Conservation (phyloP, 2,329 filamentous ascomycete genomes). For the Stachybotrys elegans region DNA sequence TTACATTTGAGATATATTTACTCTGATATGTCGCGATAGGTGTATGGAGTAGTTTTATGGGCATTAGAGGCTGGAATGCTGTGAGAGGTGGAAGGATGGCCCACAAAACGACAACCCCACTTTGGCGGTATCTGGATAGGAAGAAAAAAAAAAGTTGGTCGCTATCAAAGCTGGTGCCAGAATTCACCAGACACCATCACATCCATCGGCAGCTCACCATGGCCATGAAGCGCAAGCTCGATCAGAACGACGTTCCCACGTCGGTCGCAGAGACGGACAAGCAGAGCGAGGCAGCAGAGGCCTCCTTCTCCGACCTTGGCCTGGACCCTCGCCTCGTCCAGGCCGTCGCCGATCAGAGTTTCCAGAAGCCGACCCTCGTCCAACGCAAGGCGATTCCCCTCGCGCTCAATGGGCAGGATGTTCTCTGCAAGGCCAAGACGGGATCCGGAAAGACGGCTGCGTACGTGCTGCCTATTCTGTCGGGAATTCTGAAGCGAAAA, state of each 20-base stretch:
- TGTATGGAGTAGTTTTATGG: too few relatives aligned
- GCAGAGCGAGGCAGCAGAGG: constrained; percentile 23
- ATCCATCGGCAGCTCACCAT: too few relatives aligned
- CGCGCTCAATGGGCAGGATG: constrained; percentile 80
- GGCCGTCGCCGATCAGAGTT: constrained; percentile 78
- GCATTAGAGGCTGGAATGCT: too few relatives aligned
- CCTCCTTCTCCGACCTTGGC: constrained; percentile 69
- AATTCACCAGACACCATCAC: too few relatives aligned
- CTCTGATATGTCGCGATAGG: too few relatives aligned
- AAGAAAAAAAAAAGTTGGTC: too few relatives aligned
- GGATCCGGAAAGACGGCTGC: constrained; percentile 98
- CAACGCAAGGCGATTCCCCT: constrained; percentile 85
- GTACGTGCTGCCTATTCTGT: constrained; percentile 84
- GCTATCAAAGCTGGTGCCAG: too few relatives aligned
- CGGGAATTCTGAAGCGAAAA: constrained; percentile 77
- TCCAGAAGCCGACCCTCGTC: constrained; percentile 80
- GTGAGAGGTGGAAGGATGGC: too few relatives aligned
- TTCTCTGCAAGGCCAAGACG: constrained; percentile 88
- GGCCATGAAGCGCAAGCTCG: constrained; percentile 53
- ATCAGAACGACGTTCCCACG: constrained; percentile 47
- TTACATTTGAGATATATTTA: too few relatives aligned
- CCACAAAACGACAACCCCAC: too few relatives aligned
- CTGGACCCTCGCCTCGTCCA: constrained; percentile 84
- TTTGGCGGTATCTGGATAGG: too few relatives aligned
- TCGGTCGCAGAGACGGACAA: constrained; percentile 20